phyloP scores from a whole-genome alignment of 129 eudicot species.

The Flaveria trinervia region DNA sequence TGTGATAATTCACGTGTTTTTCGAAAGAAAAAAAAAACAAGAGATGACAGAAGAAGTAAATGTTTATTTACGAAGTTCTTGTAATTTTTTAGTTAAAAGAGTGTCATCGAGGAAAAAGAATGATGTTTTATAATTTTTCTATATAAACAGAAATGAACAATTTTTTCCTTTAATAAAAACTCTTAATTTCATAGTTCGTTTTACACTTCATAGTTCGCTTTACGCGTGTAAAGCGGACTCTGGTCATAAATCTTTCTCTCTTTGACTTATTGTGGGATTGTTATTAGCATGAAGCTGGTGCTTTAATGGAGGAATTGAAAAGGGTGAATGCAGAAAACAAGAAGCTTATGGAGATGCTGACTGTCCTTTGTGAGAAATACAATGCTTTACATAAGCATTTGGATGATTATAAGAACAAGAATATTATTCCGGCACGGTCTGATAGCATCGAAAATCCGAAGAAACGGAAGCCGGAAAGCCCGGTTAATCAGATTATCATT shows the following conservation, averaged over 20 bases:
- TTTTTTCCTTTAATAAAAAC: no score
- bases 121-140: no score
- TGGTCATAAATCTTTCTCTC: neutral
- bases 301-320: slow-evolving; percentile 72
- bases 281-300: slow-evolving; percentile 42
- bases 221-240: neutral
- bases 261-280: neutral
- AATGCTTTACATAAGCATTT: slow-evolving; percentile 61
- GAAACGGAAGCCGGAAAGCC: slow-evolving; percentile 54
- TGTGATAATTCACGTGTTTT: no score
- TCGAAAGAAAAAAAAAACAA: no score
- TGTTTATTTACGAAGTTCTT: no score
- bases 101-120: no score
- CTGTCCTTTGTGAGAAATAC: slow-evolving; percentile 80
- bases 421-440: slow-evolving; percentile 7
- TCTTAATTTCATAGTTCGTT: no score
- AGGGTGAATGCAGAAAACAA: slow-evolving; percentile 81
- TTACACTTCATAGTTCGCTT: no score
- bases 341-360: slow-evolving; percentile 69
- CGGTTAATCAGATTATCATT: slow-evolving; percentile 25
- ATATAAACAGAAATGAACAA: no score
- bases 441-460: slow-evolving; percentile 16
- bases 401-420: slow-evolving; percentile 60
- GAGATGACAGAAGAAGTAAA: no score
- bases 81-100: no score